Percentiles rank a stretch among this genome's conserved stretches.
Evolutionary conservation across 441 rosid species (phyloP).

Genomic region (Croton setiger): DNA sequence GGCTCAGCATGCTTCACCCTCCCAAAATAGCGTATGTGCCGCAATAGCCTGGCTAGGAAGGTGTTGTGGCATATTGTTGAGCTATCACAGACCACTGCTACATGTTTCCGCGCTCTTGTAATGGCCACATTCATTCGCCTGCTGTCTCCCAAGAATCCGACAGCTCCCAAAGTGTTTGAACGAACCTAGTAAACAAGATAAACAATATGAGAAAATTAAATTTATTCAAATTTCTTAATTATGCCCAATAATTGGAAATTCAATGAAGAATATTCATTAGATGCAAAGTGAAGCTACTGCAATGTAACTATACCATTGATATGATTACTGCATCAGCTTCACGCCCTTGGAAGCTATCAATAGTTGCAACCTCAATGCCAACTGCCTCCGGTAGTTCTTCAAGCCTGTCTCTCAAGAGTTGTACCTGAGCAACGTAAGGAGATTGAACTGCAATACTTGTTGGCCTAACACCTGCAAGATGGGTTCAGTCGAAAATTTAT

Average conservation of each 20-base stretch:
- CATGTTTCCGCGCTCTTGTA: constrained; percentile 88
- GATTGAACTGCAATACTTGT: constrained; percentile 82
- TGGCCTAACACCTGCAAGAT: constrained; percentile 72
- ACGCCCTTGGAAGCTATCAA: constrained; percentile 98
- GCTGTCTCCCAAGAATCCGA: constrained; percentile 92
- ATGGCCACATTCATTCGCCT: constrained; percentile 94
- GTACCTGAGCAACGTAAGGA: constrained; percentile 98
- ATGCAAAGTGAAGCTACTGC: not conserved
- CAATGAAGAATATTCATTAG: not conserved
- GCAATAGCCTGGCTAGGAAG: constrained; percentile 83
- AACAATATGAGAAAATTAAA: not conserved
- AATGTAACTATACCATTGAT: constrained; percentile 67
- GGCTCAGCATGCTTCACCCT: constrained; percentile 91
- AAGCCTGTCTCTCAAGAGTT: constrained; percentile 82
- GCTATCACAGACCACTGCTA: constrained; percentile 92
- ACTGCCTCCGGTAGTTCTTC: constrained; percentile 75
- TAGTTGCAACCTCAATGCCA: constrained; percentile 92
- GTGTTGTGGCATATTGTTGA: constrained; percentile 94
- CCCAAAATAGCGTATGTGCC: constrained; percentile 85
- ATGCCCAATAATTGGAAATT: not conserved
- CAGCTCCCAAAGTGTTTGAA: constrained; percentile 88
- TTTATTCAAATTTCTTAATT: not conserved
- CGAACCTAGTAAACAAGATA: constrained; percentile 55
- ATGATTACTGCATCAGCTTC: constrained; percentile 97
- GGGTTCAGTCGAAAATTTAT: constrained; percentile 13